Percentiles rank a stretch among this genome's conserved stretches.
Conservation (phyloP, 2,329 filamentous ascomycete genomes). For the Diaporthe vaccinii region DNA sequence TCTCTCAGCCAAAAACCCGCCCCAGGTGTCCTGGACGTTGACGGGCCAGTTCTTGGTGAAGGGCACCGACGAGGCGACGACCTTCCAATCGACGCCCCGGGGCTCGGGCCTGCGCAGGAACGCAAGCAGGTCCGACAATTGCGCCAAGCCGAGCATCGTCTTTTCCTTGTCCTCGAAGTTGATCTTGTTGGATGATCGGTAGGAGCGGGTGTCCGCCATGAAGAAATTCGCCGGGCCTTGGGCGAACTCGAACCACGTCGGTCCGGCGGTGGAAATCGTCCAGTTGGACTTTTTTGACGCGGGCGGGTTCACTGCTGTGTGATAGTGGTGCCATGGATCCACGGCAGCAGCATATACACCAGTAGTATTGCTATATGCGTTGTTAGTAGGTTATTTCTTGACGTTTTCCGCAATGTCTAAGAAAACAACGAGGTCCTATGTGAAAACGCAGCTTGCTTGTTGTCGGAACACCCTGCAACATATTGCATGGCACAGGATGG, state of each 20-base stretch:
- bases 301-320: conserved; percentile 87
- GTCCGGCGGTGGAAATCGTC: conserved; percentile 58
- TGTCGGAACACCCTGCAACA: not conserved
- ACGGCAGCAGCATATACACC: conserved; percentile 84
- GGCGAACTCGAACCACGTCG: conserved; percentile 90
- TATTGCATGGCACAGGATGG: not conserved
- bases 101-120: conserved; percentile 83
- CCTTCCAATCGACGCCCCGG: conserved; percentile 89
- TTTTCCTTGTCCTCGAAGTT: conserved; percentile 75
- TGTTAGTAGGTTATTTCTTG: not conserved
- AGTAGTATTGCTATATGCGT: conserved; percentile 72
- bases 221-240: conserved; percentile 96
- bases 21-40: conserved; percentile 92
- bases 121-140: conserved; percentile 82
- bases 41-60: conserved; percentile 99
- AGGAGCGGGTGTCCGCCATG: conserved; percentile 91
- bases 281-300: conserved; percentile 64
- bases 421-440: too few relatives aligned
- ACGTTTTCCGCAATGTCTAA: too few relatives aligned
- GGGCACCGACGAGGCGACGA: conserved; percentile 89
- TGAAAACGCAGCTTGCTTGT: too few relatives aligned
- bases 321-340: conserved; percentile 90
- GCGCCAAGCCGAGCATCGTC: conserved; percentile 87
- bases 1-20: conserved; percentile 88
- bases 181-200: conserved; percentile 77